Evolutionary conservation across 345 rosid species (phyloP).

Genomic region (Iberis pinnata): DNA sequence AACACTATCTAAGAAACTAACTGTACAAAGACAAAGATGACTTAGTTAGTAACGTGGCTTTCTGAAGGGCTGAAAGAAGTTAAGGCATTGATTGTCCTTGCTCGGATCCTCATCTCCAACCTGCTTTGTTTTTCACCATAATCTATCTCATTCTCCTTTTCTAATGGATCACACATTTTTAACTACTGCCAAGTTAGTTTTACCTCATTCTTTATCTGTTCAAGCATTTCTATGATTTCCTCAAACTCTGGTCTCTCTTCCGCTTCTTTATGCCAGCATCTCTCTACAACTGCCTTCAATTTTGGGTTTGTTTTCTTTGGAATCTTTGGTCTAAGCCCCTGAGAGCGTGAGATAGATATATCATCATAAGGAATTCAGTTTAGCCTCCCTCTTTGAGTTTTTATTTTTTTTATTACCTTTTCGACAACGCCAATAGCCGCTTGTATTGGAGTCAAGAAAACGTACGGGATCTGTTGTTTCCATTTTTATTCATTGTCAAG

Average conservation of each 20-base stretch:
- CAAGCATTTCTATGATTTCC: conserved; percentile 58
- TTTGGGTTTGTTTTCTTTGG: conserved; percentile 71
- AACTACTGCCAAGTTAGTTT: too few relatives aligned
- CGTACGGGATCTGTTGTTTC: conserved; percentile 73
- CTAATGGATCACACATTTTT: too few relatives aligned
- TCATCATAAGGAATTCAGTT: too few relatives aligned
- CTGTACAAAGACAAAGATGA: too few relatives aligned
- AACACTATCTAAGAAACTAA: background rate
- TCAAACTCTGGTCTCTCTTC: conserved; percentile 71
- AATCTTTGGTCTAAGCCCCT: conserved; percentile 75
- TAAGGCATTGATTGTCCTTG: conserved; percentile 32
- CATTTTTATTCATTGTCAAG: conserved; percentile 25
- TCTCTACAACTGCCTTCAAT: conserved; percentile 68
- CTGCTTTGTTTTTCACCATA: conserved; percentile 35
- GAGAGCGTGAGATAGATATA: background rate
- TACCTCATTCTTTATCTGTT: conserved; percentile 28
- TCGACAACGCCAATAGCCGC: conserved; percentile 94
- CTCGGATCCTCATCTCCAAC: conserved; percentile 47
- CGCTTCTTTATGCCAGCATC: conserved; percentile 89
- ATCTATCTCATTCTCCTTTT: conserved; percentile 14
- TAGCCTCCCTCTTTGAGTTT: too few relatives aligned
- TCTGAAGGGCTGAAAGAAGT: conserved; percentile 42
- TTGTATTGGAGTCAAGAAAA: conserved; percentile 72
- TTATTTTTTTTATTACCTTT: too few relatives aligned
- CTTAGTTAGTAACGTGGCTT: conserved; percentile 32